Evolutionary conservation across 1,284 basidiomycete species (phyloP).

Genomic region (Apiotrichum siamense): DNA sequence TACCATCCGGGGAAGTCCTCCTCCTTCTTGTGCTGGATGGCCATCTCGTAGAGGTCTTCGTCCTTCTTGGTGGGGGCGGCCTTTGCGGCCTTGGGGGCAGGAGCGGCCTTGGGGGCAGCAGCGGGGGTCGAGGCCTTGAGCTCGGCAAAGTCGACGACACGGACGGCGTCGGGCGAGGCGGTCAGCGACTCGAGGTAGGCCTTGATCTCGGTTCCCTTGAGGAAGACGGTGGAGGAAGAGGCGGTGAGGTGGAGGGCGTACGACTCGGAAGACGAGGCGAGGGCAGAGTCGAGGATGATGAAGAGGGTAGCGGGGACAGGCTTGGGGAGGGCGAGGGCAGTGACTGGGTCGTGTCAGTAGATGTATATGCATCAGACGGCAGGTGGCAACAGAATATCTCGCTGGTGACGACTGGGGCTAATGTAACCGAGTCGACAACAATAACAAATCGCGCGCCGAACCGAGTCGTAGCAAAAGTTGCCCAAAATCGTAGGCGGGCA

Average conservation of each 20-base stretch:
- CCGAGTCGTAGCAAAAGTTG: not conserved
- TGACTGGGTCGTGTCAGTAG: conserved; percentile 54
- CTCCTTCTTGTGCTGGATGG: conserved; percentile 90
- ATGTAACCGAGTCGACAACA: not conserved
- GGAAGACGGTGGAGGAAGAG: conserved; percentile 63
- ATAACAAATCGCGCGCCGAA: not conserved
- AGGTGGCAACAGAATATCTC: not conserved
- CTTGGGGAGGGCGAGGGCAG: conserved; percentile 65
- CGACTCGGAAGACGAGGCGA: conserved; percentile 55
- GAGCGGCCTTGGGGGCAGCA: conserved; percentile 10
- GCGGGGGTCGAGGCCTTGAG: conserved; percentile 51
- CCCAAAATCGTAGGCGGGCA: too few species aligned
- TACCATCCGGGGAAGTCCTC: conserved; percentile 92
- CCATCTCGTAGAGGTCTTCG: conserved; percentile 82
- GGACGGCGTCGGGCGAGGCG: conserved; percentile 27
- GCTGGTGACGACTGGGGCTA: not conserved
- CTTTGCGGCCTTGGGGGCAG: conserved; percentile 23
- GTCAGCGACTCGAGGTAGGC: conserved; percentile 63
- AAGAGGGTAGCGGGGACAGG: conserved; percentile 69
- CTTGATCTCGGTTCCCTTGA: conserved; percentile 68
- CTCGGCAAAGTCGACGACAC: conserved; percentile 63
- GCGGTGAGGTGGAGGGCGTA: conserved; percentile 72
- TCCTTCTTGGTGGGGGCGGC: conserved; percentile 47
- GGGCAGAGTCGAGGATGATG: conserved; percentile 69
- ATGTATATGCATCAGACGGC: not conserved